Conservation (phyloP, 202 grass and related monocot genomes). For the Panicum hallii region DNA sequence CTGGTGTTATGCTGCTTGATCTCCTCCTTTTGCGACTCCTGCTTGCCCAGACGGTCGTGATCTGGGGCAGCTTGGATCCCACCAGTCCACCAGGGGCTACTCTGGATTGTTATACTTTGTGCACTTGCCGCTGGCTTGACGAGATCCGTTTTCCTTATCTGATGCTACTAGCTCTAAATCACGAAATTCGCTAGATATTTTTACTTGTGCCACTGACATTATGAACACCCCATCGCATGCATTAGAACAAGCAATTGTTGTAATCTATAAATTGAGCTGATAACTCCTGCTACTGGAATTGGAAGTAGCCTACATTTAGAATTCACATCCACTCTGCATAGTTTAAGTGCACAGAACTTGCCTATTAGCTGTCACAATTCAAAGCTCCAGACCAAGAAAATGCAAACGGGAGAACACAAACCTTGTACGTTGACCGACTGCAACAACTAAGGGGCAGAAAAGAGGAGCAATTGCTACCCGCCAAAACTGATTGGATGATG, state of each 20-base stretch:
- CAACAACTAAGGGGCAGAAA: background rate
- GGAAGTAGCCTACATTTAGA: slow-evolving; percentile 26
- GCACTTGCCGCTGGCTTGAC: background rate
- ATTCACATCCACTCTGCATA: slow-evolving; percentile 1
- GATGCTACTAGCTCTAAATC: background rate
- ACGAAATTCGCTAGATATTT: slow-evolving; percentile 5
- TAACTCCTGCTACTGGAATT: background rate
- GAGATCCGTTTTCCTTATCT: slow-evolving; percentile 35
- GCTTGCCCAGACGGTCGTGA: slow-evolving; percentile 4
- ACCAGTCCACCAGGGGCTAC: background rate
- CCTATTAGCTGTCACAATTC: background rate
- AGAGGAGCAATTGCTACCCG: background rate
- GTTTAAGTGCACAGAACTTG: background rate
- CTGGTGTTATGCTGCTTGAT: background rate
- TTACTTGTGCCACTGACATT: background rate
- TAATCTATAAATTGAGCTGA: background rate
- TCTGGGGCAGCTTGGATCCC: slow-evolving; percentile 38
- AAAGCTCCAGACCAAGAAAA: background rate
- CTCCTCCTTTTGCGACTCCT: background rate
- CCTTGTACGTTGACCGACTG: background rate
- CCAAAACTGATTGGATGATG: background rate
- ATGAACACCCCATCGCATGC: background rate
- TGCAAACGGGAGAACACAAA: background rate
- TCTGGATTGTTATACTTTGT: background rate
- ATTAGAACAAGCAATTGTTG: background rate